A percentile compares a stretch with the other conserved stretches of the same genome.
Conservation (phyloP, 768 basidiomycete species). For the Phlegmacium glaucopus region DNA sequence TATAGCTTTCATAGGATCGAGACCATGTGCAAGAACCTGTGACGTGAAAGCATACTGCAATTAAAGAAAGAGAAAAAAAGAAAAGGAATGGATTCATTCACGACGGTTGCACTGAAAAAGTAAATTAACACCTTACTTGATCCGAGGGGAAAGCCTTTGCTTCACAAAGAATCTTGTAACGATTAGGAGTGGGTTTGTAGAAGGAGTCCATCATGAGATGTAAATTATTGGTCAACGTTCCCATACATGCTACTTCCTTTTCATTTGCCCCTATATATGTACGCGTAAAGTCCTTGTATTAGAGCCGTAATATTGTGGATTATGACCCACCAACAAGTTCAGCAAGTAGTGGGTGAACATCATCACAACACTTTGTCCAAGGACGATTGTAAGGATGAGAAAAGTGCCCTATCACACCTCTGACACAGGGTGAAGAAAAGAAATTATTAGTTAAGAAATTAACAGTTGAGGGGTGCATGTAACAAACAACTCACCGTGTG, state of each 20-base stretch:
- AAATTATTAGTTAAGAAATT: conserved; percentile 8
- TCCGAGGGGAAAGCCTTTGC: conserved; percentile 94
- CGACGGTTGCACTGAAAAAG: neutral
- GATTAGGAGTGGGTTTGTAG: conserved; percentile 80
- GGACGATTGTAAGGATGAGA: conserved; percentile 78
- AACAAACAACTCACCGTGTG: conserved; percentile 42
- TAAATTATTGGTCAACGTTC: conserved; percentile 91
- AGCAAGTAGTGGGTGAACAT: conserved; percentile 71
- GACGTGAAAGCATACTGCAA: conserved; percentile 92
- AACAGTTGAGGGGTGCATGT: conserved; percentile 1
- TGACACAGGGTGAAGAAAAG: conserved; percentile 28
- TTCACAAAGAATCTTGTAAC: conserved; percentile 96
- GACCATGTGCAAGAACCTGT: conserved; percentile 80
- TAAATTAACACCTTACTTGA: conserved; percentile 54
- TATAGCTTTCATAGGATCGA: conserved; percentile 68
- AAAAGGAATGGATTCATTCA: conserved; percentile 7
- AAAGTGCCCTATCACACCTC: conserved; percentile 88
- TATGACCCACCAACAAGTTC: conserved; percentile 70
- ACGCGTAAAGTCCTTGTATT: conserved; percentile 17
- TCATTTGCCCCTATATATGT: conserved; percentile 74
- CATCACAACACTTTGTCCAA: conserved; percentile 79
- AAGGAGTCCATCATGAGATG: conserved; percentile 95
- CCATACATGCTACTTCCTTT: conserved; percentile 93
- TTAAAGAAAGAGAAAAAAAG: conserved; percentile 8
- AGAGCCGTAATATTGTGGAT: conserved; percentile 8